These are phyloP conservation scores for Deakozyma indianensis DNA, from an alignment of 805 yeast genomes.

Conservation along the genomic window DNA sequence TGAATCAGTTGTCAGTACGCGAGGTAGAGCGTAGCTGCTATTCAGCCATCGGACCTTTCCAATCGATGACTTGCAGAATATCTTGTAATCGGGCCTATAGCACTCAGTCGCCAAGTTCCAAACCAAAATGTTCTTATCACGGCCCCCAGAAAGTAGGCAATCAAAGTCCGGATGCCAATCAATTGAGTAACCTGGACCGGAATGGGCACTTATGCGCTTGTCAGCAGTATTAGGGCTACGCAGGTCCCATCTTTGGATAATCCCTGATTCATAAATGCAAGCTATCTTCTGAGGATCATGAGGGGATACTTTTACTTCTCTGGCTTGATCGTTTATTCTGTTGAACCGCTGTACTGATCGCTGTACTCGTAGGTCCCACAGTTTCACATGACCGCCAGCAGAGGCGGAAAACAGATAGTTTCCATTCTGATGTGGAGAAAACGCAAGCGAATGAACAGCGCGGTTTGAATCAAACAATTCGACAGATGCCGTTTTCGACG, in stretches of 20 bases:
- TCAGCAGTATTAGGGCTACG: slow-evolving; percentile 52
- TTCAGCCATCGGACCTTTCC: slow-evolving; percentile 59
- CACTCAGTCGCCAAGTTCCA: slow-evolving; percentile 44
- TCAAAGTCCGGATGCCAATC: slow-evolving; percentile 82
- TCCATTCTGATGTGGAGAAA: slow-evolving; percentile 41
- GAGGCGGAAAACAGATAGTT: slow-evolving; percentile 54
- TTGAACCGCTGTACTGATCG: slow-evolving; percentile 34
- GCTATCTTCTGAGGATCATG: slow-evolving; percentile 45
- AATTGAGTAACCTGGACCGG: slow-evolving; percentile 78
- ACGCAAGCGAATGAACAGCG: slow-evolving; percentile 41
- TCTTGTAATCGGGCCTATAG: slow-evolving; percentile 50
- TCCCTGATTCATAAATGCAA: slow-evolving; percentile 80
- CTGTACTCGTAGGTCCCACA: slow-evolving; percentile 70
- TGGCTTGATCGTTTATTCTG: slow-evolving; percentile 58
- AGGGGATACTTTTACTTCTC: slow-evolving; percentile 42
- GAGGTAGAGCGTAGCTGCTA: slow-evolving; percentile 11
- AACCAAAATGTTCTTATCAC: slow-evolving; percentile 70
- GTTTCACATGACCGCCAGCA: slow-evolving; percentile 54
- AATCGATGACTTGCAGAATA: slow-evolving; percentile 66
- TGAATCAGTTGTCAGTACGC: slow-evolving; percentile 9
- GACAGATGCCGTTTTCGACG: slow-evolving; percentile 1
- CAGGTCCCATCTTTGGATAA: slow-evolving; percentile 76
- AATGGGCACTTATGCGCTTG: slow-evolving; percentile 69
- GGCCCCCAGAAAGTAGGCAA: slow-evolving; percentile 79
- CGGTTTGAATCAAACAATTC: slow-evolving; percentile 20